phyloP scores from a whole-genome alignment of 2,329 filamentous ascomycete species.

The Domatiomyces catenatus region DNA sequence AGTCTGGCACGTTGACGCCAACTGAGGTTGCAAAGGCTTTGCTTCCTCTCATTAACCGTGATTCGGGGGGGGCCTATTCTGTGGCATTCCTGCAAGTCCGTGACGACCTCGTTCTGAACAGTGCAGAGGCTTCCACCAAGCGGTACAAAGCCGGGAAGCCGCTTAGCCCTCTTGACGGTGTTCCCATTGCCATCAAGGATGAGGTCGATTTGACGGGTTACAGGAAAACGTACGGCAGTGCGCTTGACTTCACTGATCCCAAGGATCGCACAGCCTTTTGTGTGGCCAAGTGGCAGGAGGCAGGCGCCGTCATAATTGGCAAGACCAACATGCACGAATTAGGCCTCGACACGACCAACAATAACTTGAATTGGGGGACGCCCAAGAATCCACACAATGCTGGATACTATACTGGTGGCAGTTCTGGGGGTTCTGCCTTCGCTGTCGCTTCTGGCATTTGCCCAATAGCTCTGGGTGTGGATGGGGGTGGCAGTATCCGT shows the following conservation, averaged over 20 bases:
- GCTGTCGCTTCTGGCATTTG: slow-evolving; percentile 54
- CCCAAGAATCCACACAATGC: slow-evolving; percentile 64
- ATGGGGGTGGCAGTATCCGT: slow-evolving; percentile 61
- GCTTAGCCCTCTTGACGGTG: slow-evolving; percentile 59
- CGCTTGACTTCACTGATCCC: slow-evolving; percentile 38
- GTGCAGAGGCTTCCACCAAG: slow-evolving; percentile 57
- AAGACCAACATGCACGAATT: slow-evolving; percentile 71
- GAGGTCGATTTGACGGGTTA: slow-evolving; percentile 60
- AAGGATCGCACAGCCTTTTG: slow-evolving; percentile 49
- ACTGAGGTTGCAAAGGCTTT: slow-evolving; percentile 55
- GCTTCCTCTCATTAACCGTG: slow-evolving; percentile 53
- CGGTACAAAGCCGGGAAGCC: slow-evolving; percentile 53
- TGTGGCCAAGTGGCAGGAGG: slow-evolving; percentile 53
- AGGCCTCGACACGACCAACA: slow-evolving; percentile 68
- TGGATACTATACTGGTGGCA: slow-evolving; percentile 65
- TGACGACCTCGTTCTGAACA: slow-evolving; percentile 45
- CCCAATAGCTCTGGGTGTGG: slow-evolving; percentile 59
- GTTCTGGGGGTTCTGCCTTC: slow-evolving; percentile 62
- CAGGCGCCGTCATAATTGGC: slow-evolving; percentile 59
- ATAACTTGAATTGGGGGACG: slow-evolving; percentile 60
- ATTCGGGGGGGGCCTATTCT: slow-evolving; percentile 45
- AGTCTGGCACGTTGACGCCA: slow-evolving; percentile 54
- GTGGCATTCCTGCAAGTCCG: slow-evolving; percentile 58
- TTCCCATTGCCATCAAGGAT: slow-evolving; percentile 73
- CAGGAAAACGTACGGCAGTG: slow-evolving; percentile 49